Percentiles rank a stretch among this genome's conserved stretches.
phyloP scores from a whole-genome alignment of 192 early-diverging fungal species.

The Obelidium mucronatum region DNA sequence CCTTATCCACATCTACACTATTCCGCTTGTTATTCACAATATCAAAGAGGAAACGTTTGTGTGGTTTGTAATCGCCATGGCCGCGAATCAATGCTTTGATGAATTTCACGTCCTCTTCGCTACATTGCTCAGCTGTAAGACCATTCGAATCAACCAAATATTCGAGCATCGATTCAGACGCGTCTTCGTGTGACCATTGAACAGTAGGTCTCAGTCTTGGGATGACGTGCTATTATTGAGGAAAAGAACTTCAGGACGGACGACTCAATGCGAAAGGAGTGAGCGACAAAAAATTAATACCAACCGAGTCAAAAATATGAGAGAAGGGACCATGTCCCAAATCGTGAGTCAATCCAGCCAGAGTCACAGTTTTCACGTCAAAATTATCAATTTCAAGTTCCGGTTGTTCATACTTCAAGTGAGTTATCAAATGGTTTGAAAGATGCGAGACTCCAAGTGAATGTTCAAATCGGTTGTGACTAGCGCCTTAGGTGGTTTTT shows the following conservation, averaged over 20 bases:
- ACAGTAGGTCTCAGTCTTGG: slow-evolving; percentile 53
- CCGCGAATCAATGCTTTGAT: slow-evolving; percentile 61
- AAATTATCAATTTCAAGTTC: slow-evolving; percentile 78
- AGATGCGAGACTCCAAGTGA: slow-evolving; percentile 87
- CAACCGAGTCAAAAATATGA: slow-evolving; percentile 89
- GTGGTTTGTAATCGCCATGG: slow-evolving; percentile 17
- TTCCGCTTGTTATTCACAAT: slow-evolving; percentile 97
- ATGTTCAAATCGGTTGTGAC: slow-evolving; percentile 98
- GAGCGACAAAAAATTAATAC: too few relatives aligned
- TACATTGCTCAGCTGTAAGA: slow-evolving; percentile 73
- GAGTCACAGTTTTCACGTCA: slow-evolving; percentile 84
- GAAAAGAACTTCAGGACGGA: too few relatives aligned
- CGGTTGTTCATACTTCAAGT: slow-evolving; percentile 76
- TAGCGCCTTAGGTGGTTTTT: slow-evolving; percentile 63
- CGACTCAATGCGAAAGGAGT: too few relatives aligned
- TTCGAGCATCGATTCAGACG: slow-evolving; percentile 86
- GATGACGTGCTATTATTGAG: slow-evolving; percentile 65
- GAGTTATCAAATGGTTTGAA: slow-evolving; percentile 74
- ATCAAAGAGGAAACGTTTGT: slow-evolving; percentile 85
- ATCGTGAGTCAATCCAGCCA: slow-evolving; percentile 95
- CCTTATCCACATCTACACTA: slow-evolving; percentile 94
- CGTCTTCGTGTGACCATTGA: slow-evolving; percentile 62
- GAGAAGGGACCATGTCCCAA: slow-evolving; percentile 97
- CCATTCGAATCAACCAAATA: slow-evolving; percentile 75
- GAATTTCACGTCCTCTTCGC: slow-evolving; percentile 57